Evolutionary conservation across 2,329 filamentous ascomycete genomes (phyloP).

Genomic region (Cryoendolithus antarcticus): DNA sequence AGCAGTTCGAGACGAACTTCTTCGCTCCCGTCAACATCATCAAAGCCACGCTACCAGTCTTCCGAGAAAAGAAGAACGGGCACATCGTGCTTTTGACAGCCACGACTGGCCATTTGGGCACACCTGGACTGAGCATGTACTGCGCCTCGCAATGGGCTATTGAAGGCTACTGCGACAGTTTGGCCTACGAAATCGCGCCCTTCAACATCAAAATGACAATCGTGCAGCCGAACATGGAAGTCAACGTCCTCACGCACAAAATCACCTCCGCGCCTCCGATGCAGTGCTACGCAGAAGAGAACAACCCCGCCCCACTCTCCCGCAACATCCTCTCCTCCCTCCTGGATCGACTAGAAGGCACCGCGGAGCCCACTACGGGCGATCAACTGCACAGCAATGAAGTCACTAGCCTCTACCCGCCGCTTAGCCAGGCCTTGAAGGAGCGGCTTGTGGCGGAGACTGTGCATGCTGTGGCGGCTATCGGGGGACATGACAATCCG

Average conservation of each 20-base stretch:
- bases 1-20: slow-evolving; percentile 91
- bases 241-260: slow-evolving; percentile 73
- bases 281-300: slow-evolving; percentile 53
- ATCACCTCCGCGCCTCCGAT: slow-evolving; percentile 75
- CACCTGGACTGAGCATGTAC: slow-evolving; percentile 80
- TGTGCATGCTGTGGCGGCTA: slow-evolving; percentile 78
- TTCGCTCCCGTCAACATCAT: slow-evolving; percentile 95
- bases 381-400: slow-evolving; percentile 35
- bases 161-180: slow-evolving; percentile 86
- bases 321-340: slow-evolving; percentile 73
- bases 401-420: slow-evolving; percentile 60
- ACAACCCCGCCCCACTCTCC: slow-evolving; percentile 66
- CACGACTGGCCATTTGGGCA: slow-evolving; percentile 84
- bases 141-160: slow-evolving; percentile 89
- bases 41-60: slow-evolving; percentile 68
- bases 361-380: slow-evolving; percentile 29
- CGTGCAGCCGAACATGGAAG: slow-evolving; percentile 89
- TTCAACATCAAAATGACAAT: slow-evolving; percentile 97
- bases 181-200: slow-evolving; percentile 88
- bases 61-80: slow-evolving; percentile 68
- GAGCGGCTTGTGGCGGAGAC: slow-evolving; percentile 75
- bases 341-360: slow-evolving; percentile 52
- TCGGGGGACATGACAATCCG: slow-evolving; percentile 91
- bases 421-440: slow-evolving; percentile 53
- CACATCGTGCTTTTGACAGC: slow-evolving; percentile 86